Conservation (phyloP, 2,329 filamentous ascomycete species). For the Alternaria sp. region DNA sequence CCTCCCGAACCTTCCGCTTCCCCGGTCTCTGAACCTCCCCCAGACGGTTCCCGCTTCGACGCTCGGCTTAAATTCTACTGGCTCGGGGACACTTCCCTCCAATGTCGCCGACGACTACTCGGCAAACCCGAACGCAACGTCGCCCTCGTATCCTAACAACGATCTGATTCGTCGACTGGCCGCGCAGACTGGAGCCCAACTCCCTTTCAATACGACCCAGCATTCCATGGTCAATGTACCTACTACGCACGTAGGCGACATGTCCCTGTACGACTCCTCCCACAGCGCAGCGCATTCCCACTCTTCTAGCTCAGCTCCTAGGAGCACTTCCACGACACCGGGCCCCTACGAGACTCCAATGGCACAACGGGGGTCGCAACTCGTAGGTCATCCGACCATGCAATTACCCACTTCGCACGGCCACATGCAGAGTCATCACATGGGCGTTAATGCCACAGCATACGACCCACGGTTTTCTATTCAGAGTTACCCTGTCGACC, state of each 20-base stretch:
- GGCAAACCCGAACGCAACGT: conserved; percentile 30
- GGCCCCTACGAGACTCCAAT: conserved; percentile 41
- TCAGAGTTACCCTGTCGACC: conserved; percentile 43
- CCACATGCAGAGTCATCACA: conserved; percentile 41
- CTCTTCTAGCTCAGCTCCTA: conserved; percentile 39
- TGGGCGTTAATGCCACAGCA: conserved; percentile 35
- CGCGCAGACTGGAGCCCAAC: conserved; percentile 44
- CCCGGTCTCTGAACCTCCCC: conserved; percentile 42
- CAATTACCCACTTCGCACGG: conserved; percentile 34
- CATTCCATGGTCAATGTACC: conserved; percentile 39
- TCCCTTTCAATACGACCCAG: conserved; percentile 41
- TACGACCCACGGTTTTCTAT: conserved; percentile 44
- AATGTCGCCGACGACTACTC: conserved; percentile 40
- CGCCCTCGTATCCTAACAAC: conserved; percentile 40
- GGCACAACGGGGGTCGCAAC: conserved; percentile 32
- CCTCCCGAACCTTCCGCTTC: conserved; percentile 59
- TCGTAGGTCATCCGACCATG: conserved; percentile 28
- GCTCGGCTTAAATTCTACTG: conserved; percentile 33
- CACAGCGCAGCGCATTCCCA: conserved; percentile 43
- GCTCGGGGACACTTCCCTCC: conserved; percentile 36
- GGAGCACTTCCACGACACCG: conserved; percentile 43
- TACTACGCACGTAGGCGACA: conserved; percentile 42
- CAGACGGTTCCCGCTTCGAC: conserved; percentile 34
- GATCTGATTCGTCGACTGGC: conserved; percentile 45
- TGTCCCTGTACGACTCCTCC: conserved; percentile 43